Percentiles rank a stretch among this genome's conserved stretches.
These are phyloP conservation scores for Termitomyces bulborhizus DNA, from an alignment of 768 basidiomycete species.

Conservation along the genomic window DNA sequence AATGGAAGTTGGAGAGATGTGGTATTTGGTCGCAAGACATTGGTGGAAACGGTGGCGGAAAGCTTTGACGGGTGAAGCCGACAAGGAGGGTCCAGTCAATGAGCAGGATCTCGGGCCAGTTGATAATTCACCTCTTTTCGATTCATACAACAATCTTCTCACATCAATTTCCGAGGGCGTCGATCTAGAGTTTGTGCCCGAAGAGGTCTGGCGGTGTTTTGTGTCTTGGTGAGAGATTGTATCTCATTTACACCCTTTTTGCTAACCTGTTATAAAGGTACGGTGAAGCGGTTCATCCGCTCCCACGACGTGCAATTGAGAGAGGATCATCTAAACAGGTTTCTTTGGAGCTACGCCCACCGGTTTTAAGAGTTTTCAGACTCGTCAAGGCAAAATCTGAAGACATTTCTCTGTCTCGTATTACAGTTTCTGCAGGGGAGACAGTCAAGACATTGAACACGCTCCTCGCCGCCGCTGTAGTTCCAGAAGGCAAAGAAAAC, in stretches of 20 bases:
- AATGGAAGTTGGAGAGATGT: constrained; percentile 64
- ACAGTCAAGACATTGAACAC: constrained; percentile 37
- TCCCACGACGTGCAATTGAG: constrained; percentile 64
- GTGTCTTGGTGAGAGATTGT: constrained; percentile 52
- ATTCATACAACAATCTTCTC: constrained; percentile 43
- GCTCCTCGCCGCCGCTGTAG: constrained; percentile 33
- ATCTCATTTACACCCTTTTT: background rate
- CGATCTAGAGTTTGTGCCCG: constrained; percentile 73
- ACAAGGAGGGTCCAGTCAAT: constrained; percentile 59
- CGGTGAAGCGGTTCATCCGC: constrained; percentile 46
- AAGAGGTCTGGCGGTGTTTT: constrained; percentile 64
- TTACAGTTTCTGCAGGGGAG: constrained; percentile 47
- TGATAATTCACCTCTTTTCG: constrained; percentile 65
- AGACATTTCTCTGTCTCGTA: constrained; percentile 24
- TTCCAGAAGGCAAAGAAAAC: constrained; percentile 21
- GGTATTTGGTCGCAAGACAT: constrained; percentile 65
- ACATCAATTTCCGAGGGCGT: constrained; percentile 47
- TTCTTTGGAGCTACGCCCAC: constrained; percentile 68
- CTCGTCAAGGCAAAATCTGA: constrained; percentile 26
- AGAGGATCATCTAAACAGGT: constrained; percentile 46
- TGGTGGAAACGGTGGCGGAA: constrained; percentile 79
- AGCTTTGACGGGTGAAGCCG: constrained; percentile 61
- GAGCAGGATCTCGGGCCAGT: constrained; percentile 68
- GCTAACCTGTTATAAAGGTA: constrained; percentile 46
- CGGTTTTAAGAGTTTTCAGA: constrained; percentile 50